Evolutionary conservation across 768 basidiomycete genomes (phyloP), one percentile per base, ranked within the genome.

Genomic region (Mycena haematopus): DNA sequence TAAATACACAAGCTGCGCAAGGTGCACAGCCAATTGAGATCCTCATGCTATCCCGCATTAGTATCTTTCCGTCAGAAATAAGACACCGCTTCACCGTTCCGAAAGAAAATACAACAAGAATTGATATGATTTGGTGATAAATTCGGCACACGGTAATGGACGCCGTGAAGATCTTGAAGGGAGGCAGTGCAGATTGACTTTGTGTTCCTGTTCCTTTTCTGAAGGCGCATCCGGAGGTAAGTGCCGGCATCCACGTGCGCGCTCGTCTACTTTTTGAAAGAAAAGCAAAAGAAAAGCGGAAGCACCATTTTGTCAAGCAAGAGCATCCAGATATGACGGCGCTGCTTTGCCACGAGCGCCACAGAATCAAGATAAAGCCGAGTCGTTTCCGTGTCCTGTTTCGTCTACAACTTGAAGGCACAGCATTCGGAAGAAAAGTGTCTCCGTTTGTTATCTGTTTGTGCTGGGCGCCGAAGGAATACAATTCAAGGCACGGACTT

Each of bases 1-100:
- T 62, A 62, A 44, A 62, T 61, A 54, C 11, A n/a, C n/a, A n/a
- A n/a, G n/a, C 14, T 31, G 14, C 10, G 13, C 45, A 40, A 6
- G 40, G 21, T 8, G 36, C 56, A 63, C 52, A 63, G 62, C n/a
- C 35, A 24, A 55, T 42, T 45, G 29, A 31, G 57, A 54, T 31
- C 56, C 62, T 58, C 46, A 22, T 58, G 62, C 46, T 42, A 17
- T 58, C 52, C 56, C 52, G 56, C 17, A 4, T 57, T 55, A 22
- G 33, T 21, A 11, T 54, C 19, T 15, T 51, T 56, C 56, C 62
- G 56, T 53, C 45, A 63, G 44, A 53, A 50, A 56, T 17, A 24
- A n/a, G 24, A 36, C 62, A 63, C 55, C 22, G 62, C 62, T 36
- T 56, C 49, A 6, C 31, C 17, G 17, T 35, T 49, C n/a, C 47